Evolutionary conservation across 371 early-diverging fungal genomes (phyloP), one percentile per base, ranked within the genome.

Genomic region (Rhizopus microsporus): DNA sequence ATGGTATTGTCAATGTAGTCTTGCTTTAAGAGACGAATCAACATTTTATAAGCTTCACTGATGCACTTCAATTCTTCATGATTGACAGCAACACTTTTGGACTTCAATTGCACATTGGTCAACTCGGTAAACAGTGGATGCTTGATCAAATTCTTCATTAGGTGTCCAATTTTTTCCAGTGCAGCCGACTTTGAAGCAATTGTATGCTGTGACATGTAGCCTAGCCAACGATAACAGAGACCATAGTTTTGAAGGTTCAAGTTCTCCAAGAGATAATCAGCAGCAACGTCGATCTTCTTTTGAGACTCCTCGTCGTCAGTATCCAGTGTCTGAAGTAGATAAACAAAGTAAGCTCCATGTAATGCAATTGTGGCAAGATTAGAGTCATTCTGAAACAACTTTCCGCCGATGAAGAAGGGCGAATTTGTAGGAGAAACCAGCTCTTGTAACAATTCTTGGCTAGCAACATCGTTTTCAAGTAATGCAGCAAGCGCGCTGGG

Each of bases 261-360:
- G 2, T 74, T 71, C 52, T 87, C 86, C 59, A 87, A 57, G 55
- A 84, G 81, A 56, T 80, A 84, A 23, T 82, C 81, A 12, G 72
- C 69, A 7, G 86, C 85, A 13, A 81, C 65, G 37, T 80, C 80
- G 13, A 80, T 68, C 54, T 71, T 64, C 10, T 62, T 56, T 3
- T 62, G 40, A 16, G 48, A 45, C 1, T 54, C 46, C 0, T 42
- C 23, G 34, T 73, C 65, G 12, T 65, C 54, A 1, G 45, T 13
- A 43, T 52, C 52, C 32, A 56, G 51, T 44, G 67, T 69, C 32
- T 71, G 74, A 15, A 85, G 46, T 4, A 84, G 51, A 38, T 78
- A 72, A 42, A 80, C 56, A 4, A 87, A 53, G 40, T 82, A 85
- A 13, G 88, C 82, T n/a, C 84, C 83, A 48, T 86, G 85, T n/a